Evolutionary conservation across 768 basidiomycete genomes (phyloP).

Genomic region (Suillus subluteus): DNA sequence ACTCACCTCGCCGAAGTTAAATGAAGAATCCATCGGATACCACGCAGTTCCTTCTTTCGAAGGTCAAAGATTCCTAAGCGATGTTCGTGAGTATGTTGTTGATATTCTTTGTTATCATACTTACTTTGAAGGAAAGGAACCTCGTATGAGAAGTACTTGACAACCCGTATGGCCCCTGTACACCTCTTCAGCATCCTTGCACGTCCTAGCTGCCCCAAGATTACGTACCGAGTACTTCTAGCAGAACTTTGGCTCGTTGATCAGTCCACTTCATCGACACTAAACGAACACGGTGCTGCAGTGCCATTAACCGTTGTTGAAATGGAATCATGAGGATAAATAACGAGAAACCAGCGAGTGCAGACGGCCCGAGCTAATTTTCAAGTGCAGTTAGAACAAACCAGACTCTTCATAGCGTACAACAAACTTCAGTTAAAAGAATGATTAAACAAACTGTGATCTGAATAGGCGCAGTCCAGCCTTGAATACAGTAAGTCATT

Average conservation of each 20-base stretch:
- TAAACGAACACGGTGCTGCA: slow-evolving; percentile 56
- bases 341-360: slow-evolving; percentile 69
- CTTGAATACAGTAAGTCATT: slow-evolving; percentile 26
- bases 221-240: slow-evolving; percentile 59
- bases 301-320: slow-evolving; percentile 64
- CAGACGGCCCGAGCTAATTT: slow-evolving; percentile 65
- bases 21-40: slow-evolving; percentile 7
- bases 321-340: slow-evolving; percentile 66
- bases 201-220: background rate
- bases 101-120: slow-evolving; percentile 21
- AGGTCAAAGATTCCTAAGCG: slow-evolving; percentile 37
- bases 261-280: slow-evolving; percentile 66
- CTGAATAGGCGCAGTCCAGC: slow-evolving; percentile 75
- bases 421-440: slow-evolving; percentile 55
- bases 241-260: slow-evolving; percentile 61
- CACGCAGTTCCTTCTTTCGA: background rate
- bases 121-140: slow-evolving; percentile 64
- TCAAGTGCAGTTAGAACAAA: background rate
- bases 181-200: slow-evolving; percentile 2
- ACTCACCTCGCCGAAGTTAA: background rate
- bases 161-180: slow-evolving; percentile 66
- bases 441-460: slow-evolving; percentile 61
- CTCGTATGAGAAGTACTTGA: slow-evolving; percentile 80
- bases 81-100: background rate
- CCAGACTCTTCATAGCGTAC: background rate